Evolutionary conservation across 1,284 basidiomycete species (phyloP).

Genomic region (Singerocomus inundabilis): DNA sequence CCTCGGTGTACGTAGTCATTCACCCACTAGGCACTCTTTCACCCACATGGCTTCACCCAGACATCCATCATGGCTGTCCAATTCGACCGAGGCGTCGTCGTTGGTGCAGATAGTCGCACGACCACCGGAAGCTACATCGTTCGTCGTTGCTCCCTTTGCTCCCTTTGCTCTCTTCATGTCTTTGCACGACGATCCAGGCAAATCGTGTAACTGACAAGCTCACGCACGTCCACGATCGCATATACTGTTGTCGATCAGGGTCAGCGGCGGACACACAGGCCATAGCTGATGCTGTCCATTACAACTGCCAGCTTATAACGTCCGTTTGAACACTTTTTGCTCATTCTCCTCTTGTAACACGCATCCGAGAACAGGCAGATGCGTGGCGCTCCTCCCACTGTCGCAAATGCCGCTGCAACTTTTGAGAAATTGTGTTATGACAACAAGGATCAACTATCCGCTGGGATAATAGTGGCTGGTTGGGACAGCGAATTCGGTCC

Average conservation of each 20-base stretch:
- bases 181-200: slow-evolving; percentile 50
- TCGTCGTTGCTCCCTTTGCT: slow-evolving; percentile 29
- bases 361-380: slow-evolving; percentile 53
- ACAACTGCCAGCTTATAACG: slow-evolving; percentile 82
- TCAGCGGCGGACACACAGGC: slow-evolving; percentile 99
- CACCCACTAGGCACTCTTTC: neutral
- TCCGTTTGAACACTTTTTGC: slow-evolving; percentile 34
- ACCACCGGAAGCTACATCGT: slow-evolving; percentile 97
- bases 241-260: slow-evolving; percentile 98
- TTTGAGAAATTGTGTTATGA: slow-evolving; percentile 93
- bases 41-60: slow-evolving; percentile 39
- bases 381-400: slow-evolving; percentile 69
- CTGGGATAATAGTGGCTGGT: slow-evolving; percentile 97
- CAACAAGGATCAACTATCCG: slow-evolving; percentile 88
- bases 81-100: slow-evolving; percentile 92
- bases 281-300: slow-evolving; percentile 90
- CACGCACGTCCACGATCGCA: slow-evolving; percentile 94
- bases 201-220: slow-evolving; percentile 99
- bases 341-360: slow-evolving; percentile 5
- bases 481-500: slow-evolving; percentile 96
- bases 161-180: neutral
- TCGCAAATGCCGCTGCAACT: slow-evolving; percentile 78
- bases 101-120: slow-evolving; percentile 96
- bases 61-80: slow-evolving; percentile 99
- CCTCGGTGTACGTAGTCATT: slow-evolving; percentile 71